Percentiles rank a stretch among this genome's conserved stretches.
Evolutionary conservation across 2,329 filamentous ascomycete species (phyloP).

Genomic region (Trichoderma sp.): DNA sequence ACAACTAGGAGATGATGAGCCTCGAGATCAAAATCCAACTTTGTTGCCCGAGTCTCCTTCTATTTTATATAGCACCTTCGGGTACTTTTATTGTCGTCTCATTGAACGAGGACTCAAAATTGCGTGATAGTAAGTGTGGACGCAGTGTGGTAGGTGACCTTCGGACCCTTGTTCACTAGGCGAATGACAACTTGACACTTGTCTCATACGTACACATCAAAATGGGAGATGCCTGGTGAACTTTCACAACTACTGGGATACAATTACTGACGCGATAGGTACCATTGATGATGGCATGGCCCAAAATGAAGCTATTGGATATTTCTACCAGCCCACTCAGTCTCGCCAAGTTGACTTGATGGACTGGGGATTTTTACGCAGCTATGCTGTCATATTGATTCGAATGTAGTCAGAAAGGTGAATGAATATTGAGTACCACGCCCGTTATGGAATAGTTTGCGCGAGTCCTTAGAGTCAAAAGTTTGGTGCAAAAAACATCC

Average conservation of each 20-base stretch:
- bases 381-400: no score
- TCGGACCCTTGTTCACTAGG: neutral
- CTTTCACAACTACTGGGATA: neutral
- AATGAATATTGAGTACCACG: no score
- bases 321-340: neutral
- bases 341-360: neutral
- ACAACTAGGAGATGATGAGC: no score
- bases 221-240: neutral
- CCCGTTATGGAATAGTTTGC: no score
- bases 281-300: neutral
- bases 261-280: neutral
- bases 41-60: no score
- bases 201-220: neutral
- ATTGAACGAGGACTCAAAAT: neutral
- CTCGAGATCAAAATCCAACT: no score
- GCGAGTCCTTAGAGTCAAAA: no score
- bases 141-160: neutral
- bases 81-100: neutral
- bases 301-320: neutral
- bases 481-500: no score
- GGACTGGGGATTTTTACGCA: neutral
- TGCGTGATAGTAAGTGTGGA: neutral
- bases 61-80: no score
- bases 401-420: no score
- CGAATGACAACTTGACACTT: neutral